phyloP scores from a whole-genome alignment of 495 filamentous ascomycete species.

The Ascobolus immersus region DNA sequence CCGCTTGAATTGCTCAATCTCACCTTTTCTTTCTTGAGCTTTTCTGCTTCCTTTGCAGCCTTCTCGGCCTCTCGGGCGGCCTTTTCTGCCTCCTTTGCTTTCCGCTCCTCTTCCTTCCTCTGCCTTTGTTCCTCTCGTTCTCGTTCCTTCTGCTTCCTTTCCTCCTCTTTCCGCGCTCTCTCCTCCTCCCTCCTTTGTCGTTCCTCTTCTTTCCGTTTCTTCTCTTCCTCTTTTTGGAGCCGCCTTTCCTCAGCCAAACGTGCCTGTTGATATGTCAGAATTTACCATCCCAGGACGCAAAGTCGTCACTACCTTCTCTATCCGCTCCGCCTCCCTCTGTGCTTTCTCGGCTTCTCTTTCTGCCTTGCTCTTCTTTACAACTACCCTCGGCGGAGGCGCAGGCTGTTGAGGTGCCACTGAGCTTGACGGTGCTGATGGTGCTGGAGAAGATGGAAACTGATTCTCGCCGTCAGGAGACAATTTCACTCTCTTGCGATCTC shows the following conservation, averaged over 20 bases:
- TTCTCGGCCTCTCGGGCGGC: too few relatives aligned
- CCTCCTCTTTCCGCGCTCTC: constrained; percentile 18
- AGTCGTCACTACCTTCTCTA: constrained; percentile 20
- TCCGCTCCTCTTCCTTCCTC: constrained; percentile 16
- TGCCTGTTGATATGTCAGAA: too few relatives aligned
- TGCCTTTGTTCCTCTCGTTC: constrained; percentile 21
- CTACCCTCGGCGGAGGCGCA: too few relatives aligned
- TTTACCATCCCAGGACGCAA: too few relatives aligned
- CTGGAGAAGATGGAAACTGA: too few relatives aligned
- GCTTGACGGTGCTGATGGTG: too few relatives aligned
- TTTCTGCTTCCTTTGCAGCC: constrained; percentile 19
- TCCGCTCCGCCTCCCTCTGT: constrained; percentile 27
- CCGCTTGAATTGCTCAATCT: too few relatives aligned
- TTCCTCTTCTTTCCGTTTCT: constrained; percentile 30
- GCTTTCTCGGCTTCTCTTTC: constrained; percentile 27
- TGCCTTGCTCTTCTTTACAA: too few relatives aligned
- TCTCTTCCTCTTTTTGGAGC: constrained; percentile 22
- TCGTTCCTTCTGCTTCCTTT: constrained; percentile 24
- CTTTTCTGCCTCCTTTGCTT: constrained; percentile 16
- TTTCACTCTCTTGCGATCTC: too few relatives aligned
- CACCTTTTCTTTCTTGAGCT: constrained; percentile 20
- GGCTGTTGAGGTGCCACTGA: too few relatives aligned
- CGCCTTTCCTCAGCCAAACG: too few relatives aligned
- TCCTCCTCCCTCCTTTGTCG: constrained; percentile 24
- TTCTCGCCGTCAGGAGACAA: too few relatives aligned